phyloP scores from a whole-genome alignment of 768 basidiomycete species.

The Dioszegia aurantiaca region DNA sequence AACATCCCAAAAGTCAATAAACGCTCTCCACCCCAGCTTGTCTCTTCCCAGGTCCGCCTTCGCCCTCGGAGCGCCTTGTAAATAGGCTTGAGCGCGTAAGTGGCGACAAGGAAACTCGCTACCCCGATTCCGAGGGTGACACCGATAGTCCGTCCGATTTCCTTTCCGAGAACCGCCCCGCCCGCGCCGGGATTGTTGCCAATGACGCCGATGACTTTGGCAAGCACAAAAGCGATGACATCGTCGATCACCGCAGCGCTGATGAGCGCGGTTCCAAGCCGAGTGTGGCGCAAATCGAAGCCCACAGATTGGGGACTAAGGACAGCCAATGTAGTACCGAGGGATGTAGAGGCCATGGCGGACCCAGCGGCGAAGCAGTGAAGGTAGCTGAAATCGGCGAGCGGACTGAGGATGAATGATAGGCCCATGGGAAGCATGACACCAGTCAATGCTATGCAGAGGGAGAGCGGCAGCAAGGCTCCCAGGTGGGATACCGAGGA shows the following conservation, averaged over 20 bases:
- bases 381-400: conserved; percentile 58
- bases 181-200: conserved; percentile 18
- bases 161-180: conserved; percentile 22
- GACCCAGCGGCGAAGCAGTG: conserved; percentile 65
- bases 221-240: conserved; percentile 62
- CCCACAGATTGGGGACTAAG: conserved; percentile 49
- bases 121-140: conserved; percentile 60
- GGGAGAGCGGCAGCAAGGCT: conserved; percentile 57
- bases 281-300: conserved; percentile 56
- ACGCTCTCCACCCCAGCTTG: conserved; percentile 6
- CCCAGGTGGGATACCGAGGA: conserved; percentile 58
- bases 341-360: conserved; percentile 63
- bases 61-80: conserved; percentile 14
- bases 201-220: conserved; percentile 57
- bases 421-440: conserved; percentile 52
- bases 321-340: conserved; percentile 67
- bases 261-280: conserved; percentile 61
- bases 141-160: conserved; percentile 60
- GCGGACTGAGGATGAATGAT: conserved; percentile 55
- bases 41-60: not conserved
- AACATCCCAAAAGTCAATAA: conserved; percentile 41
- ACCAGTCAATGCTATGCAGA: conserved; percentile 59
- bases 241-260: conserved; percentile 68
- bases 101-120: conserved; percentile 53
- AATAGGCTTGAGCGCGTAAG: conserved; percentile 38